These are phyloP conservation scores for Mucor indicus DNA, from an alignment of 371 early-diverging fungal genomes.

Conservation along the genomic window DNA sequence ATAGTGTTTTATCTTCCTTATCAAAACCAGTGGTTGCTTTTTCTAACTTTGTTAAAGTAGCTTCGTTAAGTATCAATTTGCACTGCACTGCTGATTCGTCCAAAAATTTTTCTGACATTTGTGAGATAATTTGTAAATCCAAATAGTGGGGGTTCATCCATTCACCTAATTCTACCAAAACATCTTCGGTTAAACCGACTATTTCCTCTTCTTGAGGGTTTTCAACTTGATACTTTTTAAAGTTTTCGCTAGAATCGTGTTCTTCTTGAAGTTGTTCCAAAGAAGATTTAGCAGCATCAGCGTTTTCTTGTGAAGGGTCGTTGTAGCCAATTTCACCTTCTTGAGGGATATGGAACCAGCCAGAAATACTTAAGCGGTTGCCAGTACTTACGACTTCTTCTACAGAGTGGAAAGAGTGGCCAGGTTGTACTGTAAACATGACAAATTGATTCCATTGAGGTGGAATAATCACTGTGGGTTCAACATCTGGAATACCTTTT, in stretches of 20 bases:
- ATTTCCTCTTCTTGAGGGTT: conserved; percentile 20
- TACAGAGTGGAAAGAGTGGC: conserved; percentile 78
- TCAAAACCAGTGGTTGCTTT: conserved; percentile 30
- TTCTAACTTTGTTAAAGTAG: conserved; percentile 36
- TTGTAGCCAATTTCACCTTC: conserved; percentile 58
- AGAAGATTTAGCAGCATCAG: conserved; percentile 38
- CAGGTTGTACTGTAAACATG: conserved; percentile 77
- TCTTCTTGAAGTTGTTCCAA: conserved; percentile 37
- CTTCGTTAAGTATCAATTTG: conserved; percentile 53
- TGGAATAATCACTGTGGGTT: conserved; percentile 56
- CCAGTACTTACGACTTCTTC: conserved; percentile 66
- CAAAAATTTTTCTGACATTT: conserved; percentile 58
- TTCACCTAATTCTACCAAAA: conserved; percentile 36
- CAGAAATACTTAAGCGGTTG: conserved; percentile 65
- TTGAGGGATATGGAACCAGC: conserved; percentile 78
- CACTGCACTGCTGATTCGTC: conserved; percentile 70
- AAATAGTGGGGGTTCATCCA: conserved; percentile 70
- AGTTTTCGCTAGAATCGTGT: conserved; percentile 6
- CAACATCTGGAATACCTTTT: conserved; percentile 60
- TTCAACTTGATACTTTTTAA: conserved; percentile 12
- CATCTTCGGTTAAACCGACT: conserved; percentile 43
- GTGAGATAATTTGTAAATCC: conserved; percentile 34
- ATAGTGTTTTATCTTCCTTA: conserved; percentile 12
- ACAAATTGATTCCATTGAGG: conserved; percentile 78
- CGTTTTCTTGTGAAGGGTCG: conserved; percentile 22